Evolutionary conservation across 257 asterid species (phyloP).

Genomic region (Catharanthus roseus): DNA sequence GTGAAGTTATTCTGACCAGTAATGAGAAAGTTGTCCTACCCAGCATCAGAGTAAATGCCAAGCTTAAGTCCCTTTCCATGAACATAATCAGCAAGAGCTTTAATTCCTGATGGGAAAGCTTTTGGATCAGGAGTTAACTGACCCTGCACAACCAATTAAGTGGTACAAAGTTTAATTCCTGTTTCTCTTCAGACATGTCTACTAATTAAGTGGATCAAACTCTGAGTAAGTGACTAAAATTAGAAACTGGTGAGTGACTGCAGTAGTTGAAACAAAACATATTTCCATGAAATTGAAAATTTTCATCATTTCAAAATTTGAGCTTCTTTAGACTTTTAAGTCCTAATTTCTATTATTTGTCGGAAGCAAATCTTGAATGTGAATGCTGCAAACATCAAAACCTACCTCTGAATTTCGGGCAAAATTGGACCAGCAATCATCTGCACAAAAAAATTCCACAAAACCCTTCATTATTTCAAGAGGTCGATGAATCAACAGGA

Average conservation of each 20-base stretch:
- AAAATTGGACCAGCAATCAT: conserved; percentile 88
- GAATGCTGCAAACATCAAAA: conserved; percentile 15
- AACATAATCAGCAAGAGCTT: conserved; percentile 83
- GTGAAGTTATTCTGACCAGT: conserved; percentile 17
- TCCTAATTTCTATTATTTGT: neutral
- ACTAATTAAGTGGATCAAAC: neutral
- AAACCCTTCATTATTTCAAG: conserved; percentile 6
- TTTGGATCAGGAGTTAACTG: conserved; percentile 58
- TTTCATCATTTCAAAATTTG: neutral
- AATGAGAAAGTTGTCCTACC: conserved; percentile 43
- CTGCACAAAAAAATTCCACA: conserved; percentile 42
- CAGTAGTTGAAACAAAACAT: neutral
- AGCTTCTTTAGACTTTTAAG: conserved; percentile 3
- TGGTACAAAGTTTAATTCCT: neutral
- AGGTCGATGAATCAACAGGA: conserved; percentile 1
- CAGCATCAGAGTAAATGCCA: conserved; percentile 98
- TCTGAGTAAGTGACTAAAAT: neutral
- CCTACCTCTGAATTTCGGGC: conserved; percentile 54
- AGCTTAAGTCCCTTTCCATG: conserved; percentile 89
- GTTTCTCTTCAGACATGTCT: neutral
- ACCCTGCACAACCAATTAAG: conserved; percentile 46
- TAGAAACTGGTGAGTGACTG: neutral
- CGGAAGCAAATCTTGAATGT: neutral
- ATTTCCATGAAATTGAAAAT: neutral
- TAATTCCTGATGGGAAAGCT: conserved; percentile 81